Percentiles rank a stretch among this genome's conserved stretches.
These are phyloP conservation scores for Heliocybe sulcata DNA, from an alignment of 1,284 basidiomycete species.

Conservation along the genomic window DNA sequence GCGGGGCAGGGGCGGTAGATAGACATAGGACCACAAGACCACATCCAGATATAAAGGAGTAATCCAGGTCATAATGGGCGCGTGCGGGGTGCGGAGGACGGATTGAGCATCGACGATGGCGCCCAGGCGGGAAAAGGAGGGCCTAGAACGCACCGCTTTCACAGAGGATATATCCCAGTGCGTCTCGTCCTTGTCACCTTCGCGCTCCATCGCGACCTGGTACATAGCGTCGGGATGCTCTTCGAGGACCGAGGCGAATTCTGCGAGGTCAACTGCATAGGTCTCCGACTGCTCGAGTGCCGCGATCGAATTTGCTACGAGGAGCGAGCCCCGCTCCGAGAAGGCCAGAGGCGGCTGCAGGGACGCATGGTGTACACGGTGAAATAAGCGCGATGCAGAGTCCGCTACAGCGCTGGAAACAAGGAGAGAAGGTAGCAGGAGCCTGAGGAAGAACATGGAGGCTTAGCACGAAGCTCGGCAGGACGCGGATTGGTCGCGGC, in stretches of 20 bases:
- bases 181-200: conserved; percentile 33
- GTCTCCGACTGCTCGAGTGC: conserved; percentile 2
- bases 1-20: conserved; percentile 7
- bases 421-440: background rate
- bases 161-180: conserved; percentile 66
- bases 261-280: conserved; percentile 28
- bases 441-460: background rate
- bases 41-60: background rate
- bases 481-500: background rate
- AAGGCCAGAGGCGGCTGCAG: background rate
- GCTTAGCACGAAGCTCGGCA: background rate
- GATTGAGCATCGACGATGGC: conserved; percentile 3
- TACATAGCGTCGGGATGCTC: conserved; percentile 45
- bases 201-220: conserved; percentile 64
- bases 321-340: background rate
- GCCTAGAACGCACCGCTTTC: conserved; percentile 51
- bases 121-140: background rate
- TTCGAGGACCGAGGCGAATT: conserved; percentile 32
- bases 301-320: background rate
- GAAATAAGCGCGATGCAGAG: background rate
- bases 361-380: background rate
- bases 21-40: background rate
- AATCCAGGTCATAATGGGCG: background rate
- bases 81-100: conserved; percentile 4
- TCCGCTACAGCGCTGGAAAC: background rate